Evolutionary conservation across 805 yeast genomes (phyloP).

Genomic region (Schwanniomyces occidentalis): DNA sequence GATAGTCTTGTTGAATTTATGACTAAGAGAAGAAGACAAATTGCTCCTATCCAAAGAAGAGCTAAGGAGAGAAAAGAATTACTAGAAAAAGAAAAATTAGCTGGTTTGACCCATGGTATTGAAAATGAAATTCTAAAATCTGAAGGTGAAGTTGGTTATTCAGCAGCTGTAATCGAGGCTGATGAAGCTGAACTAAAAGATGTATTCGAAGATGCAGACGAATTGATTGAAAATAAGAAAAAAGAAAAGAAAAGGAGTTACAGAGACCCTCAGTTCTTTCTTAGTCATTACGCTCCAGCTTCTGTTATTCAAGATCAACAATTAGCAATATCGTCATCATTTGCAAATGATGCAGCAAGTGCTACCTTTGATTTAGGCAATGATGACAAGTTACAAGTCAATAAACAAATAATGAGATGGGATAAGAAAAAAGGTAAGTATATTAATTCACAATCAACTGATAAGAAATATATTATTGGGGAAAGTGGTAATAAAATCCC

Average conservation of each 20-base stretch:
- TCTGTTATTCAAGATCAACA: constrained; percentile 81
- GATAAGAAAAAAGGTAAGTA: constrained; percentile 91
- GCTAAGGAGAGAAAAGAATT: constrained; percentile 70
- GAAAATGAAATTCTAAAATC: constrained; percentile 71
- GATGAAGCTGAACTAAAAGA: constrained; percentile 49
- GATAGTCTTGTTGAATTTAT: constrained; percentile 76
- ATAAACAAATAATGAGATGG: constrained; percentile 82
- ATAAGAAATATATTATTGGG: constrained; percentile 86
- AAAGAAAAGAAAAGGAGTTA: constrained; percentile 48
- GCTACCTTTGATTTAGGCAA: constrained; percentile 84
- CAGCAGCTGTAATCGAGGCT: constrained; percentile 35
- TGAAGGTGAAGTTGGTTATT: constrained; percentile 50
- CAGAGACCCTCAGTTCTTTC: constrained; percentile 76
- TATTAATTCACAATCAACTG: constrained; percentile 75
- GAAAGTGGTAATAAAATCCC: constrained; percentile 93
- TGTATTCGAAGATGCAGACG: constrained; percentile 56
- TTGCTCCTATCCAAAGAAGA: constrained; percentile 83
- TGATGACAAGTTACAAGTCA: constrained; percentile 71
- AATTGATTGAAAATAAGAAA: constrained; percentile 27
- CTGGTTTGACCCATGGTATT: constrained; percentile 70
- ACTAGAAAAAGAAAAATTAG: constrained; percentile 68
- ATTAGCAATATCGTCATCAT: constrained; percentile 55
- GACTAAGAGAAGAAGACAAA: constrained; percentile 81
- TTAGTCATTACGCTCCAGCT: constrained; percentile 88
- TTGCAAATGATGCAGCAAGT: constrained; percentile 77